Evolutionary conservation across 441 rosid species (phyloP).

Genomic region (Bruguiera hainesii): DNA sequence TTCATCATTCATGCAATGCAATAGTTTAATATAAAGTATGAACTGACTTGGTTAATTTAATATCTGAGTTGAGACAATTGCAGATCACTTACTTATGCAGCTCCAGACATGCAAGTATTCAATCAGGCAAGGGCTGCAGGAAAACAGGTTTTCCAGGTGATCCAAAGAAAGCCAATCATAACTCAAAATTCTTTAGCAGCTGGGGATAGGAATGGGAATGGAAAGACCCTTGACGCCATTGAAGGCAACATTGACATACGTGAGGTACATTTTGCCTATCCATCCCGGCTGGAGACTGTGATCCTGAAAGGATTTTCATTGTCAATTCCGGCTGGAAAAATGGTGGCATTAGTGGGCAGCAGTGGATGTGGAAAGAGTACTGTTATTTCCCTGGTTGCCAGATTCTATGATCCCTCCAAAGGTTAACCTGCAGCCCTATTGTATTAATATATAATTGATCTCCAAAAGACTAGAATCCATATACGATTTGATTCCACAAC

Average conservation of each 20-base stretch:
- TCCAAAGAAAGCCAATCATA: conserved; percentile 42
- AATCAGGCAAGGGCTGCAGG: conserved; percentile 70
- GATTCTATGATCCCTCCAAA: conserved; percentile 59
- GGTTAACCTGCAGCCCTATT: conserved; percentile 25
- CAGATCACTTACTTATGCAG: conserved; percentile 66
- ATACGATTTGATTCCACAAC: background rate
- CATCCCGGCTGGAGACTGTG: conserved; percentile 43
- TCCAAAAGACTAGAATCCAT: no score
- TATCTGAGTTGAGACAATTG: conserved; percentile 2
- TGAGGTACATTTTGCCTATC: conserved; percentile 50
- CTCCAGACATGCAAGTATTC: conserved; percentile 70
- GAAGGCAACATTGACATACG: conserved; percentile 49
- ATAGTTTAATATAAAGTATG: no score
- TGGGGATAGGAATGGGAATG: background rate
- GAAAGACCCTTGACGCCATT: conserved; percentile 25
- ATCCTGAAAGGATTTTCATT: conserved; percentile 52
- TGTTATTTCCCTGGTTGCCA: conserved; percentile 47
- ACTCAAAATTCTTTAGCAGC: conserved; percentile 17
- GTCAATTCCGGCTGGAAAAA: conserved; percentile 60
- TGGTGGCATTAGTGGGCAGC: conserved; percentile 55
- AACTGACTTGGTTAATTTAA: no score
- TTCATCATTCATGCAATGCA: no score
- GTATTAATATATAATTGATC: background rate
- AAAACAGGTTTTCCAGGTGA: conserved; percentile 49
- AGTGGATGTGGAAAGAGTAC: conserved; percentile 79